Evolutionary conservation across 2,329 filamentous ascomycete species (phyloP).

Genomic region (Alternaria viburni): DNA sequence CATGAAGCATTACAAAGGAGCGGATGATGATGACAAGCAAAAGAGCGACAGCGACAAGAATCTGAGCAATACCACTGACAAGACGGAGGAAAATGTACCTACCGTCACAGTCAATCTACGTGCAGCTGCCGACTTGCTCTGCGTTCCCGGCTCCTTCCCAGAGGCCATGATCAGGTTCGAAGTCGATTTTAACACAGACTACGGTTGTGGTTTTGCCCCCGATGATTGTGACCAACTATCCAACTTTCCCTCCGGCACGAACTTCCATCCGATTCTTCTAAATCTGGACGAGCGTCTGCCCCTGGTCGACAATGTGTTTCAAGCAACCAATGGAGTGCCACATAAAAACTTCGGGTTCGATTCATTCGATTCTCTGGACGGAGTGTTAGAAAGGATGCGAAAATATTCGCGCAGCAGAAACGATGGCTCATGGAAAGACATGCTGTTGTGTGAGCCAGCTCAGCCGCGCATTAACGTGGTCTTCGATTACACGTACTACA

Average conservation of each 20-base stretch:
- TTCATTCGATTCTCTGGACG: background rate
- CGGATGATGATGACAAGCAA: background rate
- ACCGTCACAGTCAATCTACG: background rate
- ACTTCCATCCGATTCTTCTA: background rate
- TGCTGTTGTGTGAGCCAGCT: background rate
- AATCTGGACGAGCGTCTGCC: background rate
- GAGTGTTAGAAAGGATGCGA: background rate
- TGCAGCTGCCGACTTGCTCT: background rate
- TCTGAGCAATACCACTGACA: background rate
- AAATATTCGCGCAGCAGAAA: background rate
- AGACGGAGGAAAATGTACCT: background rate
- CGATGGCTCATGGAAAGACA: background rate
- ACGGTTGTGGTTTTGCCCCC: background rate
- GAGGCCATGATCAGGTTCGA: background rate
- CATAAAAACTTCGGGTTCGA: rapidly evolving
- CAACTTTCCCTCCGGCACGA: background rate
- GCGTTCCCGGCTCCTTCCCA: background rate
- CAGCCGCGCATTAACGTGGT: background rate
- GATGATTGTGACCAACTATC: background rate
- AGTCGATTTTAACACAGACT: background rate
- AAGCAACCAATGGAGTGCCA: rapidly evolving
- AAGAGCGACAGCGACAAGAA: background rate
- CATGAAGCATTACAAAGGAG: background rate
- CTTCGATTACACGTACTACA: background rate
- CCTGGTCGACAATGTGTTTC: background rate